phyloP scores from a whole-genome alignment of 208 protist genomes.

The Leishmania arabica region DNA sequence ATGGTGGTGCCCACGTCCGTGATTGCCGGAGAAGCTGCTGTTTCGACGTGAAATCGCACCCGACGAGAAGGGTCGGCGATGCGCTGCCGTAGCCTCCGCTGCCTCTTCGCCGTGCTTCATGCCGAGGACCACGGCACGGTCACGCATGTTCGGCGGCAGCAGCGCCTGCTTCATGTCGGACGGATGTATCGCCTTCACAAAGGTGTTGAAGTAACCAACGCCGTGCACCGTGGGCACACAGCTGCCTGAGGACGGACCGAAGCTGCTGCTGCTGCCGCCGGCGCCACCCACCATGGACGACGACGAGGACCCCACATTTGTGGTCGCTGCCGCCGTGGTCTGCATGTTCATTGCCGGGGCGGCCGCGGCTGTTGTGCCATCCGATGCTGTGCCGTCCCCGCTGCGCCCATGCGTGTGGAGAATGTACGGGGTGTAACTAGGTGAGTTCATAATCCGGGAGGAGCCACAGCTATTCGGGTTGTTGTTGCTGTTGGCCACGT shows the following conservation, averaged over 20 bases:
- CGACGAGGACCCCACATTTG: slow-evolving; percentile 6
- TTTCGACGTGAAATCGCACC: background rate
- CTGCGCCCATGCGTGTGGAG: slow-evolving; percentile 6
- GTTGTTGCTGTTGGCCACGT: slow-evolving; percentile 4
- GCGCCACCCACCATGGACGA: slow-evolving; percentile 14
- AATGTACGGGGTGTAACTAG: slow-evolving; percentile 8
- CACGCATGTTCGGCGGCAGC: slow-evolving; percentile 21
- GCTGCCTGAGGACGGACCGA: slow-evolving; percentile 13
- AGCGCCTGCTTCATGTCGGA: slow-evolving; percentile 8
- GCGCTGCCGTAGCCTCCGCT: background rate
- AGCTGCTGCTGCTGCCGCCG: slow-evolving; percentile 6
- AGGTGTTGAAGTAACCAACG: slow-evolving; percentile 11
- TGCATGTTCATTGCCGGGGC: background rate
- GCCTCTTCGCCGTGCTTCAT: background rate
- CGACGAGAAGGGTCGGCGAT: background rate
- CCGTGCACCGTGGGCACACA: background rate
- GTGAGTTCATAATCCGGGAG: background rate
- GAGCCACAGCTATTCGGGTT: slow-evolving; percentile 1
- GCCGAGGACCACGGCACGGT: background rate
- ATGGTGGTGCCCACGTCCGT: background rate
- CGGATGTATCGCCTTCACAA: slow-evolving; percentile 14
- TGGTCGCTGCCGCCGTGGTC: background rate
- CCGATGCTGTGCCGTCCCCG: background rate
- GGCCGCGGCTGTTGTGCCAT: background rate
- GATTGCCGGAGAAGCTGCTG: background rate